Evolutionary conservation across 208 protist species (phyloP).

Genomic region (Naegleria fowleri): DNA sequence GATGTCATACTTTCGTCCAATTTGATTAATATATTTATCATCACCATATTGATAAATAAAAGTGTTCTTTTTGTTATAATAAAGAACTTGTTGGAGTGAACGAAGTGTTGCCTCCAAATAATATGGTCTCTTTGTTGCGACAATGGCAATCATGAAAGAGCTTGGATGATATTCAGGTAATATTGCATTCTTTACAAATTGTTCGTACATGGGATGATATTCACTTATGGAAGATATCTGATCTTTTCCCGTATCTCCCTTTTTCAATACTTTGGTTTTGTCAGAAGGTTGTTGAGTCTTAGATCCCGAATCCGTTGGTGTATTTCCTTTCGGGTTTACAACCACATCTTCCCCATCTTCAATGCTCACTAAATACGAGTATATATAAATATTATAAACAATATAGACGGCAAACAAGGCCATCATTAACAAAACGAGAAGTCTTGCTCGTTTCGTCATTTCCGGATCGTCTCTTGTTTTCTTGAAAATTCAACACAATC

Average conservation of each 20-base stretch:
- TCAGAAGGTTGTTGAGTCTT: neutral
- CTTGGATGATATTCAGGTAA: neutral
- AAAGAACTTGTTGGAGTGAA: slow-evolving; percentile 8
- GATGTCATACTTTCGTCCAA: neutral
- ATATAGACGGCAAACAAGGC: neutral
- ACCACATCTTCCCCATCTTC: neutral
- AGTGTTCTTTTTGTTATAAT: slow-evolving; percentile 13
- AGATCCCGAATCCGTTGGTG: neutral
- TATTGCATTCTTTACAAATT: neutral
- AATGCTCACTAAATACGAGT: neutral
- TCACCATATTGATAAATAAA: slow-evolving; percentile 25
- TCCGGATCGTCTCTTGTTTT: too few relatives aligned
- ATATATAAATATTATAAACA: neutral
- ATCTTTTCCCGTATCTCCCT: neutral
- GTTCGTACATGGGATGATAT: neutral
- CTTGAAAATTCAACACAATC: too few relatives aligned
- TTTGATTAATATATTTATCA: neutral
- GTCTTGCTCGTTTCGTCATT: neutral
- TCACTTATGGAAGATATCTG: neutral
- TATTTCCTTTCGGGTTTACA: neutral
- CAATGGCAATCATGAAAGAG: slow-evolving; percentile 22
- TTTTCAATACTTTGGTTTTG: neutral
- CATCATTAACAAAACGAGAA: neutral
- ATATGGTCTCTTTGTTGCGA: neutral
- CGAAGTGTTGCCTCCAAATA: neutral